Percentiles rank a stretch among this genome's conserved stretches.
These are phyloP conservation scores for Hydrangea macrophylla DNA, from an alignment of 148 eudicot genomes.

Conservation along the genomic window DNA sequence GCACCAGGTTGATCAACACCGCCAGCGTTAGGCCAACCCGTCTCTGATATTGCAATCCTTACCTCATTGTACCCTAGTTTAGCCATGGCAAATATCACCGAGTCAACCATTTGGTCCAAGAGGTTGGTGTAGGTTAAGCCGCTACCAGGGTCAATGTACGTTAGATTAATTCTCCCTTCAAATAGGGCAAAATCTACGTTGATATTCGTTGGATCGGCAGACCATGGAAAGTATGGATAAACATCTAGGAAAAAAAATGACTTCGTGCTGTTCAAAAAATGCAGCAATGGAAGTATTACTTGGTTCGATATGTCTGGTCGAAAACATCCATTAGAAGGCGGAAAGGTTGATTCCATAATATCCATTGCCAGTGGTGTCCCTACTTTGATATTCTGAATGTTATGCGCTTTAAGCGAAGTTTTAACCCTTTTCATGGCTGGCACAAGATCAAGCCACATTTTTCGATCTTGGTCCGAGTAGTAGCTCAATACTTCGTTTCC, in stretches of 20 bases:
- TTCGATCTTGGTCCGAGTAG: conserved; percentile 14
- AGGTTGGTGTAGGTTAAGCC: conserved; percentile 62
- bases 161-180: conserved; percentile 17
- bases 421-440: conserved; percentile 56
- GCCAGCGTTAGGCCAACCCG: conserved; percentile 87
- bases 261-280: conserved; percentile 41
- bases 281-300: conserved; percentile 41
- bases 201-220: conserved; percentile 33
- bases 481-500: conserved; percentile 72
- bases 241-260: conserved; percentile 65
- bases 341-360: conserved; percentile 46
- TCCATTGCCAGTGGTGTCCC: conserved; percentile 90
- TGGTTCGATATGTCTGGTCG: conserved; percentile 28
- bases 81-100: conserved; percentile 57
- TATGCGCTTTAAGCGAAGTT: conserved; percentile 25
- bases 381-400: conserved; percentile 57
- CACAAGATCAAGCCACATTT: conserved; percentile 55
- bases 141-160: conserved; percentile 46
- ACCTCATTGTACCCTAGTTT: conserved; percentile 53
- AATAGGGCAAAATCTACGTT: conserved; percentile 56
- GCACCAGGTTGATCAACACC: conserved; percentile 72
- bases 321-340: conserved; percentile 72
- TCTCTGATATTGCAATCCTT: conserved; percentile 54
- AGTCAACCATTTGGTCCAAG: conserved; percentile 82
- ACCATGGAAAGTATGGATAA: conserved; percentile 80